These are phyloP conservation scores for Blastobotrys persicus DNA, from an alignment of 1,139 yeast species.

Conservation along the genomic window DNA sequence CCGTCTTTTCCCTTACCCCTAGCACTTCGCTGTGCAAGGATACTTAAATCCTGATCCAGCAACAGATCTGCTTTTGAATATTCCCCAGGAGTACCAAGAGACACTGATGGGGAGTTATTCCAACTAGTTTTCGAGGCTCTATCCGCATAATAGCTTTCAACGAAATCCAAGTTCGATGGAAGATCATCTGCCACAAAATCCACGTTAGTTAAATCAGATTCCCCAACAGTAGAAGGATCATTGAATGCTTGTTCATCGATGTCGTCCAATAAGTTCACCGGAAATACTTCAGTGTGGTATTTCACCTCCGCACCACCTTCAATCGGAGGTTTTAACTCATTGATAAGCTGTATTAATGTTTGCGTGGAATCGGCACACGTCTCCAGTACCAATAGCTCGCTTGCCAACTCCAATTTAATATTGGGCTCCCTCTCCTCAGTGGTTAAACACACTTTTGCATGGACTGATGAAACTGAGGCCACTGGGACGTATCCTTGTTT, in stretches of 20 bases:
- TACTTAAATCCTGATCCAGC: conserved; percentile 38
- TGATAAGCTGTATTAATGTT: conserved; percentile 61
- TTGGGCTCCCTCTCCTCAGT: conserved; percentile 4
- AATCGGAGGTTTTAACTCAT: conserved; percentile 70
- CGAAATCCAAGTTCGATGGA: conserved; percentile 36
- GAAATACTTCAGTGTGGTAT: conserved; percentile 33
- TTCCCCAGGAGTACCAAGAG: conserved; percentile 20
- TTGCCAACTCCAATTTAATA: conserved; percentile 17
- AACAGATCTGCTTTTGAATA: conserved; percentile 34
- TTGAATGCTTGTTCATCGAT: conserved; percentile 39
- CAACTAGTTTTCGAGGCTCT: conserved; percentile 25
- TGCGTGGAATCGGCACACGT: conserved; percentile 86
- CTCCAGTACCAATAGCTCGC: conserved; percentile 32
- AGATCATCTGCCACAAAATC: conserved; percentile 31
- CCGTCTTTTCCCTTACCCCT: conserved; percentile 9
- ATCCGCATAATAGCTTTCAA: conserved; percentile 41
- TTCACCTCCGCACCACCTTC: conserved; percentile 49
- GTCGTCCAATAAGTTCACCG: conserved; percentile 49
- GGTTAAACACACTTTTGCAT: conserved; percentile 1
- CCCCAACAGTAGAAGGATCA: conserved; percentile 9
- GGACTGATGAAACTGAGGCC: conserved; percentile 21
- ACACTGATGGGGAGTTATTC: conserved; percentile 20
- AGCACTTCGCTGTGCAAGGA: conserved; percentile 24
- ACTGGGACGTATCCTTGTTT: conserved; percentile 27
- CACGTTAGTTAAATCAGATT: conserved; percentile 18